Evolutionary conservation across 2,329 filamentous ascomycete genomes (phyloP), one percentile per base, ranked within the genome.

Genomic region (Amesomyces nigricolor): DNA sequence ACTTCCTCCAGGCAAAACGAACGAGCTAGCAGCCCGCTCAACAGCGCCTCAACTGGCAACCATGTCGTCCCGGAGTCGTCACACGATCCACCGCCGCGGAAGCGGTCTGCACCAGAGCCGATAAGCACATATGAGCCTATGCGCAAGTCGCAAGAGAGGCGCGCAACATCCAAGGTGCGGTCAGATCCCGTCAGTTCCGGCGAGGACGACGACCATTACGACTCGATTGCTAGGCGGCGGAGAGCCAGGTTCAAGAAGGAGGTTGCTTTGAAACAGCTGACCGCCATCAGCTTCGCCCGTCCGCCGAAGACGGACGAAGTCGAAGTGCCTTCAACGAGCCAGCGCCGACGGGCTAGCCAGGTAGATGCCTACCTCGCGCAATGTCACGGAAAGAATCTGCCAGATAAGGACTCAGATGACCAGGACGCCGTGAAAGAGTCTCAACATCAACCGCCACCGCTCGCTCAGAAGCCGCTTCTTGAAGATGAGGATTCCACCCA

Each of bases 51-150:
- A 6, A 54, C 53, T 11, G 58, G 50, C 9, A 57, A 53, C 10
- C 44, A 53, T 26, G 58, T 61, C 13, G 58, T 64, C 5, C 61
- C 61, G 4, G 62, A 63, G 26, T 62, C 63, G 0, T 57, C 61
- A 1, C 59, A 57, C 9, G 42, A 46, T 47, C 40, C 43, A 9
- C 32, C 50, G 5, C 22, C 22, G 8, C 47, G 53, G n/a, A 61
- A 63, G 47, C 56, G 38, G 16, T 53, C 58, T 19, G 47, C 17
- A 1, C 62, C 59, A 0, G 65, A 66, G n/a, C 75, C 73, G 0
- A 68, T 73, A 43, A 66, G 66, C 4, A 68, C 72, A 17, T 79
- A 78, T 54, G 75, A 75, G 57, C 71, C 73, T 1, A 74, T 77
- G 73, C 67, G 69, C 43, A 68, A 73, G 47, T 78, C 76, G 0